Conservation (phyloP, 345 rosid species). For the Lepidium aucheri region DNA sequence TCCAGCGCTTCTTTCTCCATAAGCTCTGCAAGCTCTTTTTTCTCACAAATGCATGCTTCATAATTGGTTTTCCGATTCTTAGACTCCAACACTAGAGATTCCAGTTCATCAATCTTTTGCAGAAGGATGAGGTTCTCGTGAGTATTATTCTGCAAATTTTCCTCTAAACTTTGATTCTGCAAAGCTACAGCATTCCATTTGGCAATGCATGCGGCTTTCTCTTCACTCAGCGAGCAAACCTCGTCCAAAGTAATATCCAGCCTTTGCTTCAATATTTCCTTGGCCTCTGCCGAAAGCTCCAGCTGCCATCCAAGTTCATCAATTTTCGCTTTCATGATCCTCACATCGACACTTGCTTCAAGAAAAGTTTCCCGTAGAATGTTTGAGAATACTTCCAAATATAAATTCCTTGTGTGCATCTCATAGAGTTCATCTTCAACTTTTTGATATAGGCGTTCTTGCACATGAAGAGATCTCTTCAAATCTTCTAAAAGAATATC, state of each 20-base stretch:
- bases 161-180: conserved; percentile 52
- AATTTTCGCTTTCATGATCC: conserved; percentile 37
- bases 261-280: conserved; percentile 49
- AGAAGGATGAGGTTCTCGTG: conserved; percentile 50
- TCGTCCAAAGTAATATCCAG: conserved; percentile 64
- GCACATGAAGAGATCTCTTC: conserved; percentile 70
- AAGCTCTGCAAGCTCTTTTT: conserved; percentile 47
- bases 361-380: conserved; percentile 54
- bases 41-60: conserved; percentile 53
- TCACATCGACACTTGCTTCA: conserved; percentile 46
- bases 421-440: conserved; percentile 78
- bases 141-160: conserved; percentile 41
- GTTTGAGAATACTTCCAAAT: conserved; percentile 74
- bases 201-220: conserved; percentile 45
- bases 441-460: conserved; percentile 69
- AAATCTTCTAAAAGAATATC: conserved; percentile 66
- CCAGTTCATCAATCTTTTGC: conserved; percentile 68
- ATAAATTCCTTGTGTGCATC: conserved; percentile 54
- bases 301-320: conserved; percentile 52
- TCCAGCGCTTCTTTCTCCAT: conserved; percentile 53
- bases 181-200: conserved; percentile 51
- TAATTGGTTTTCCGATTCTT: conserved; percentile 44
- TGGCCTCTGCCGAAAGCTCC: conserved; percentile 56
- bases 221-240: conserved; percentile 49
- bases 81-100: conserved; percentile 45